Evolutionary conservation across 495 filamentous ascomycete genomes (phyloP).

Genomic region (Rostrohypoxylon terebratum): DNA sequence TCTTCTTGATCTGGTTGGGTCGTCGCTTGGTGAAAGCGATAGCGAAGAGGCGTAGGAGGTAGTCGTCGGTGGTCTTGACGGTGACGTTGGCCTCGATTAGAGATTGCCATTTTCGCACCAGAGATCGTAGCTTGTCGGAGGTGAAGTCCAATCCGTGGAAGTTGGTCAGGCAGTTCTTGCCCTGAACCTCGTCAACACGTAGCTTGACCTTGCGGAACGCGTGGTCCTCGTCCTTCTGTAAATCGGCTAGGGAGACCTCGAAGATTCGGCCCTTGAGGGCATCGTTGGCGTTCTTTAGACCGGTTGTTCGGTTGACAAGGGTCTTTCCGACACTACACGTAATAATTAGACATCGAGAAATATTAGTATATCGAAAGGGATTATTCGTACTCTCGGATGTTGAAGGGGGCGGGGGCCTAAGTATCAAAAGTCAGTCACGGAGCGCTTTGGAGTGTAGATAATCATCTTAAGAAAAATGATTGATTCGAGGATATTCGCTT

Average conservation of each 20-base stretch:
- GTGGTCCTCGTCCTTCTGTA: conserved; percentile 99
- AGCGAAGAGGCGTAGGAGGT: conserved; percentile 96
- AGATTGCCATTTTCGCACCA: conserved; percentile 99
- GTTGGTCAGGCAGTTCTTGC: conserved; percentile 99
- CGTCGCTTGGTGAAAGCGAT: conserved; percentile 99
- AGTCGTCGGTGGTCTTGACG: conserved; percentile 99
- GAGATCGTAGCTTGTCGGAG: conserved; percentile 97
- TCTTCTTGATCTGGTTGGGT: conserved; percentile 99
- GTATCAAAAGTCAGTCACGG: conserved; percentile 30
- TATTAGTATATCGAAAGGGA: not conserved
- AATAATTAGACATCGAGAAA: conserved; percentile 49
- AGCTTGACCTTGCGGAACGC: conserved; percentile 99
- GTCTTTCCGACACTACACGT: conserved; percentile 92
- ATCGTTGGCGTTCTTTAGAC: conserved; percentile 99
- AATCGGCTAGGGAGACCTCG: conserved; percentile 97
- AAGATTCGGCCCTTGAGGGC: conserved; percentile 98
- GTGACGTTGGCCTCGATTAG: conserved; percentile 99
- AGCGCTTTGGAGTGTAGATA: conserved; percentile 14
- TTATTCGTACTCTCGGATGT: conserved; percentile 88
- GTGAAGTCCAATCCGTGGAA: conserved; percentile 99
- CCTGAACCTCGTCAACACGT: conserved; percentile 97
- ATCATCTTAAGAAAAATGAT: not conserved
- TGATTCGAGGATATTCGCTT: conserved; percentile 44
- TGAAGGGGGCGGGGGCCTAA: conserved; percentile 94
- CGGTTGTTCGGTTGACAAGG: conserved; percentile 97